phyloP scores from a whole-genome alignment of 2,329 filamentous ascomycete species.

The Hawksworthiomyces lignivorus region DNA sequence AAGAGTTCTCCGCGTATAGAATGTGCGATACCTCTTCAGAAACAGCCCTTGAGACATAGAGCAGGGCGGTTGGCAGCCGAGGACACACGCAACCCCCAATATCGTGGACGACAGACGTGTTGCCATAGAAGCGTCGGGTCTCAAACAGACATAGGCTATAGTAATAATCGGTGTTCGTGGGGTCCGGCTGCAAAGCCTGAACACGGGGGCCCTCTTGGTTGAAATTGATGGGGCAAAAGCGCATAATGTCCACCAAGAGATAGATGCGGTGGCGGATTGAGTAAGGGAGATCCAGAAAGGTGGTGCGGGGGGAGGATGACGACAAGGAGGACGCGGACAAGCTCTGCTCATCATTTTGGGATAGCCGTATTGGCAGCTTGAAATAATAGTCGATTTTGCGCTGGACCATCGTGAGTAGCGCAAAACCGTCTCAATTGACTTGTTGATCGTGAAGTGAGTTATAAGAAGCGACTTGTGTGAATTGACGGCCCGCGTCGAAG shows the following conservation, averaged over 20 bases:
- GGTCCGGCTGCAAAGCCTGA: neutral
- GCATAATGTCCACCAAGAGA: neutral
- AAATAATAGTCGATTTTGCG: neutral
- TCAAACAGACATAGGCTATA: neutral
- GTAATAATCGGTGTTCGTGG: neutral
- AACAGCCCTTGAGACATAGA: neutral
- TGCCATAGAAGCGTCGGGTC: neutral
- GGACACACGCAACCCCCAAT: neutral
- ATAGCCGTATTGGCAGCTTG: neutral
- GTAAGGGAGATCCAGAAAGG: conserved; percentile 4
- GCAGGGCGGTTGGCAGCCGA: neutral
- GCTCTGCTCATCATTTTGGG: no score
- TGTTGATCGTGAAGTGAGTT: no score
- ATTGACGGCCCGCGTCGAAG: no score
- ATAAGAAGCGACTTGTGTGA: no score
- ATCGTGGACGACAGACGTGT: neutral
- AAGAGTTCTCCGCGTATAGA: conserved; percentile 2
- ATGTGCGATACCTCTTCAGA: neutral
- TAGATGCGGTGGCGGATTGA: neutral
- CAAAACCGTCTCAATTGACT: no score
- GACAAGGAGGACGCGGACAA: neutral
- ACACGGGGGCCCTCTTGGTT: conserved; percentile 1
- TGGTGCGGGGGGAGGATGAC: neutral
- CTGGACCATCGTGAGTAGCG: neutral
- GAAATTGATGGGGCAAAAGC: conserved; percentile 4